Conservation (phyloP, 1,139 yeast species). For the Candida anutae region DNA sequence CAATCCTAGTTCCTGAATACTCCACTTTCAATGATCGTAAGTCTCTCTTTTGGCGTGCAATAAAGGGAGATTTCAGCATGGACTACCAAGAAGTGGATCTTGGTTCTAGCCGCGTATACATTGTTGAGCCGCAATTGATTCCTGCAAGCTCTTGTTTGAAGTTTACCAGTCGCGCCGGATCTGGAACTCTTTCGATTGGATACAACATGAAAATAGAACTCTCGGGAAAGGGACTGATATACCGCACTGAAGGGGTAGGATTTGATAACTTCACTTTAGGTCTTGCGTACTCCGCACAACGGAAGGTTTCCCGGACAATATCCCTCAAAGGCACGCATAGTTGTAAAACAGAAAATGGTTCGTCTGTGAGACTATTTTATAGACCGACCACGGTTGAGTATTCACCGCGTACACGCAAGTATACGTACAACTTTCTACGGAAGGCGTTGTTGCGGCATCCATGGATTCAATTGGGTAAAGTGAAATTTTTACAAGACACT, state of each 20-base stretch:
- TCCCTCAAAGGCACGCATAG: slow-evolving; percentile 9
- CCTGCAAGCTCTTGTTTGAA: slow-evolving; percentile 16
- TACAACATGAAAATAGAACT: slow-evolving; percentile 5
- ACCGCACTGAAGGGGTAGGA: too few species aligned
- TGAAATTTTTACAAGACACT: slow-evolving; percentile 7
- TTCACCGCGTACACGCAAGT: slow-evolving; percentile 5
- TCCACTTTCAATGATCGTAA: slow-evolving; percentile 1
- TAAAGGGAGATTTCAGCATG: slow-evolving; percentile 2
- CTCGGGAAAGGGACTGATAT: background rate
- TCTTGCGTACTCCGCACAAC: background rate
- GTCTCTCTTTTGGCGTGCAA: slow-evolving; percentile 1
- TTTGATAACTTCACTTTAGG: background rate
- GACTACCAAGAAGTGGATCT: slow-evolving; percentile 6
- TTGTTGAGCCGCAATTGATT: slow-evolving; percentile 6
- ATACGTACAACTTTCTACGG: slow-evolving; percentile 2
- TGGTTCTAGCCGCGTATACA: slow-evolving; percentile 1
- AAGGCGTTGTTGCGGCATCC: slow-evolving; percentile 1
- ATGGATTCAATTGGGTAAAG: slow-evolving; percentile 8
- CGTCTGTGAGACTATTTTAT: slow-evolving; percentile 12
- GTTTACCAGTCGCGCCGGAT: slow-evolving; percentile 7
- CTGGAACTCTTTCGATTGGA: slow-evolving; percentile 10
- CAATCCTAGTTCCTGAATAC: slow-evolving; percentile 11
- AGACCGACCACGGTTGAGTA: slow-evolving; percentile 7
- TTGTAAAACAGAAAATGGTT: slow-evolving; percentile 9
- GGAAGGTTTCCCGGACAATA: slow-evolving; percentile 4